These are phyloP conservation scores for Yarrowia alimentaria DNA, from an alignment of 805 yeast genomes.

Conservation along the genomic window DNA sequence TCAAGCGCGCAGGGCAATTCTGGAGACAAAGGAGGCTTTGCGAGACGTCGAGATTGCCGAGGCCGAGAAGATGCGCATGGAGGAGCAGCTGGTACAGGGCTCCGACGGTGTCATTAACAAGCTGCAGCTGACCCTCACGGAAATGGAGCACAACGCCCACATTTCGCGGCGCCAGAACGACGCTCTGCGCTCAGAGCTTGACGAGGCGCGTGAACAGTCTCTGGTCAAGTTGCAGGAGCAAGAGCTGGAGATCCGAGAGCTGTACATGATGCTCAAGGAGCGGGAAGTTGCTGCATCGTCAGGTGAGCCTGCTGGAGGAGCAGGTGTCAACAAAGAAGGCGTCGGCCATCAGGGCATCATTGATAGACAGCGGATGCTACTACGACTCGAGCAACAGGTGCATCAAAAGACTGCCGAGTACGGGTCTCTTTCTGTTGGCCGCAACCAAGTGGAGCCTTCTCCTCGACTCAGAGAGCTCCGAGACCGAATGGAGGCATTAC, in stretches of 20 bases:
- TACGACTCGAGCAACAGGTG: conserved; percentile 38
- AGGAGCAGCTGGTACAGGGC: conserved; percentile 67
- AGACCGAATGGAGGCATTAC: conserved; percentile 80
- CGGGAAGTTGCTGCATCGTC: conserved; percentile 32
- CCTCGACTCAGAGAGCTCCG: conserved; percentile 70
- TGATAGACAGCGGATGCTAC: conserved; percentile 38
- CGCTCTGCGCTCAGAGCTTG: conserved; percentile 58
- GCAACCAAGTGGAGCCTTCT: conserved; percentile 65
- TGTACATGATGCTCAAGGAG: conserved; percentile 58
- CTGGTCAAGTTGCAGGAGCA: conserved; percentile 42
- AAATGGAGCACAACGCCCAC: conserved; percentile 57
- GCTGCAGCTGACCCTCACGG: conserved; percentile 59
- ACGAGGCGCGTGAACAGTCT: conserved; percentile 45
- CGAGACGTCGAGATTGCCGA: conserved; percentile 54
- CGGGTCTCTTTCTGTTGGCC: conserved; percentile 28
- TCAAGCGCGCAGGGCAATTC: conserved; percentile 69
- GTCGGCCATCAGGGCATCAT: conserved; percentile 35
- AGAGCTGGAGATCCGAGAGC: conserved; percentile 59
- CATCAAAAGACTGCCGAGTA: conserved; percentile 43
- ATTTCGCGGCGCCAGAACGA: conserved; percentile 62
- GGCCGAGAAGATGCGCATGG: conserved; percentile 61
- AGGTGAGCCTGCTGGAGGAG: too few species aligned
- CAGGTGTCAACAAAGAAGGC: conserved; percentile 2
- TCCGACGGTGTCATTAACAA: conserved; percentile 68
- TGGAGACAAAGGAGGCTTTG: conserved; percentile 54